These are phyloP conservation scores for Cordyceps pruinosa DNA, from an alignment of 2,329 filamentous ascomycete species.

Conservation along the genomic window DNA sequence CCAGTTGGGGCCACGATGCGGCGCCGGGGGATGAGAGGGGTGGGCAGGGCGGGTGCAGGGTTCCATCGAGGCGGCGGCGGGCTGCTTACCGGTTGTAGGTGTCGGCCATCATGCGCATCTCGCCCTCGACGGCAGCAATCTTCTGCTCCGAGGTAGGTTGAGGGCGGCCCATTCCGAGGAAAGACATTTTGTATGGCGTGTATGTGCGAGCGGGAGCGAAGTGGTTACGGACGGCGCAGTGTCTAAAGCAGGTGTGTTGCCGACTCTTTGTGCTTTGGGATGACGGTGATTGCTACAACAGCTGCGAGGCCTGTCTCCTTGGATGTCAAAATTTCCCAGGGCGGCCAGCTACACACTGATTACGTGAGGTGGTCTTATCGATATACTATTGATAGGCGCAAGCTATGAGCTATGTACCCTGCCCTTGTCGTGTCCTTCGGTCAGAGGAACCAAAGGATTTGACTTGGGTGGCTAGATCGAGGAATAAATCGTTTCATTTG, in stretches of 20 bases:
- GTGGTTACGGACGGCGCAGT: neutral
- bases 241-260: neutral
- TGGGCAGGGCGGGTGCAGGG: too few species aligned
- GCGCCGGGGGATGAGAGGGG: too few species aligned
- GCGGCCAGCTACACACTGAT: neutral
- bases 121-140: constrained; percentile 90
- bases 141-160: constrained; percentile 95
- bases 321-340: constrained; percentile 8
- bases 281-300: neutral
- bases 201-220: neutral
- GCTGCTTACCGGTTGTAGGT: constrained; percentile 86
- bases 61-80: neutral
- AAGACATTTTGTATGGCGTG: constrained; percentile 30
- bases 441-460: too few species aligned
- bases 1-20: neutral
- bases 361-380: constrained; percentile 11
- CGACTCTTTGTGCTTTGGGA: neutral
- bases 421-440: too few species aligned
- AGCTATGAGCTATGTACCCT: too few species aligned
- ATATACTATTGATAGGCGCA: neutral
- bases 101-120: constrained; percentile 95
- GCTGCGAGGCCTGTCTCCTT: constrained; percentile 9
- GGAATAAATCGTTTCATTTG: too few species aligned
- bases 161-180: constrained; percentile 50
- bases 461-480: too few species aligned